Conservation (phyloP, 257 asterid species). For the Nicotiana otophora region DNA sequence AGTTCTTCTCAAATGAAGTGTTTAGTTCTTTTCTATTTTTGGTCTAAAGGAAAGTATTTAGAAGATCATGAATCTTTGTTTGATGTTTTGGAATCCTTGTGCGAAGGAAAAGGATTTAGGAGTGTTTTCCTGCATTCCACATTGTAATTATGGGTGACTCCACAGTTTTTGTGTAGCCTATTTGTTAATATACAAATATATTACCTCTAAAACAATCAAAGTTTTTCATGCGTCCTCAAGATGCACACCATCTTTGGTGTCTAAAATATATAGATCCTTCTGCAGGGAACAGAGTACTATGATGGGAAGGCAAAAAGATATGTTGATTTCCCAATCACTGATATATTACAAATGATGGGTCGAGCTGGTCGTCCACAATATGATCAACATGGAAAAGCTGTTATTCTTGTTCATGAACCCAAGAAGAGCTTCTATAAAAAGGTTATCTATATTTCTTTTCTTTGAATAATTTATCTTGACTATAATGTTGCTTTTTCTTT, state of each 20-base stretch:
- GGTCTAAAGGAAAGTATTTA: too few species aligned
- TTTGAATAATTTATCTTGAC: neutral
- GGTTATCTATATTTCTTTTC: constrained; percentile 29
- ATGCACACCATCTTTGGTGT: neutral
- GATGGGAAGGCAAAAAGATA: constrained; percentile 93
- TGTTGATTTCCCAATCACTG: constrained; percentile 95
- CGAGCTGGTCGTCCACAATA: constrained; percentile 99
- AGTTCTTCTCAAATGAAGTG: too few species aligned
- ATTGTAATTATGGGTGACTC: too few species aligned
- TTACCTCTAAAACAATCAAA: neutral
- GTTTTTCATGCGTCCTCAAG: neutral
- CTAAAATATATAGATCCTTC: neutral
- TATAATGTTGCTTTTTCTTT: constrained; percentile 2
- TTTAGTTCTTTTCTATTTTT: too few species aligned
- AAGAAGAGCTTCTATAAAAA: constrained; percentile 97
- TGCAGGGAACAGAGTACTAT: constrained; percentile 93
- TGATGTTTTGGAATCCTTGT: too few species aligned
- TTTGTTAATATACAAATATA: too few species aligned
- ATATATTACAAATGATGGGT: constrained; percentile 98
- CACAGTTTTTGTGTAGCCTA: too few species aligned
- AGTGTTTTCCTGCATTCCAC: too few species aligned
- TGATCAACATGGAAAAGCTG: constrained; percentile 98
- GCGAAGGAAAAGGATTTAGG: too few species aligned
- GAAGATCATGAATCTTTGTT: too few species aligned
- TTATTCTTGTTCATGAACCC: constrained; percentile 98